Conservation (phyloP, 2,329 filamentous ascomycete genomes). For the Arthroderma uncinatum region DNA sequence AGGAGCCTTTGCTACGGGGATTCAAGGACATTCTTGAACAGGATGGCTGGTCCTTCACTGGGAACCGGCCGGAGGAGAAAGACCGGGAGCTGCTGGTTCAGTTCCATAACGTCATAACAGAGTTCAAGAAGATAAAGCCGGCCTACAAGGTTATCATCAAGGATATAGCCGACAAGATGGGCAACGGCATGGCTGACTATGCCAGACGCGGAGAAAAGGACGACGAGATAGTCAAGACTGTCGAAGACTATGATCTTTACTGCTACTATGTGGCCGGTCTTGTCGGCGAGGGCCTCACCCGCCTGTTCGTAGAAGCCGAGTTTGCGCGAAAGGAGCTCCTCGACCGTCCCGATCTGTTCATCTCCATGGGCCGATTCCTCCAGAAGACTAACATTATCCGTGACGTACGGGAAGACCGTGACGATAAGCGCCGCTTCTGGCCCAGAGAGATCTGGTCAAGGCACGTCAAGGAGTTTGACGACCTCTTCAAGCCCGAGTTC, state of each 20-base stretch:
- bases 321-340: slow-evolving; percentile 78
- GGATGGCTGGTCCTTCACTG: slow-evolving; percentile 83
- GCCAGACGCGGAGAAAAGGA: slow-evolving; percentile 72
- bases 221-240: slow-evolving; percentile 64
- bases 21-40: slow-evolving; percentile 69
- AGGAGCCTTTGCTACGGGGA: slow-evolving; percentile 72
- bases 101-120: slow-evolving; percentile 74
- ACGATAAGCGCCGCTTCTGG: slow-evolving; percentile 84
- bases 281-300: slow-evolving; percentile 88
- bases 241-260: slow-evolving; percentile 89
- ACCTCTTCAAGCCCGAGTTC: slow-evolving; percentile 75
- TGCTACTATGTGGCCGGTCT: slow-evolving; percentile 97
- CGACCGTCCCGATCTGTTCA: slow-evolving; percentile 66
- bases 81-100: slow-evolving; percentile 84
- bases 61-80: slow-evolving; percentile 83
- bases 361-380: slow-evolving; percentile 94
- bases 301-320: slow-evolving; percentile 75
- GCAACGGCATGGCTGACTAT: slow-evolving; percentile 97
- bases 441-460: slow-evolving; percentile 95
- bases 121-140: slow-evolving; percentile 80
- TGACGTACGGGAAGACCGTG: slow-evolving; percentile 80
- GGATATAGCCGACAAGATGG: slow-evolving; percentile 91
- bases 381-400: slow-evolving; percentile 99
- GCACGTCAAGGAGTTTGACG: slow-evolving; percentile 78
- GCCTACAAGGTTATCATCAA: slow-evolving; percentile 77